A percentile compares a stretch with the other conserved stretches of the same genome.
These are phyloP conservation scores for Candida pseudoglaebosa DNA, from an alignment of 805 yeast species.

Conservation along the genomic window DNA sequence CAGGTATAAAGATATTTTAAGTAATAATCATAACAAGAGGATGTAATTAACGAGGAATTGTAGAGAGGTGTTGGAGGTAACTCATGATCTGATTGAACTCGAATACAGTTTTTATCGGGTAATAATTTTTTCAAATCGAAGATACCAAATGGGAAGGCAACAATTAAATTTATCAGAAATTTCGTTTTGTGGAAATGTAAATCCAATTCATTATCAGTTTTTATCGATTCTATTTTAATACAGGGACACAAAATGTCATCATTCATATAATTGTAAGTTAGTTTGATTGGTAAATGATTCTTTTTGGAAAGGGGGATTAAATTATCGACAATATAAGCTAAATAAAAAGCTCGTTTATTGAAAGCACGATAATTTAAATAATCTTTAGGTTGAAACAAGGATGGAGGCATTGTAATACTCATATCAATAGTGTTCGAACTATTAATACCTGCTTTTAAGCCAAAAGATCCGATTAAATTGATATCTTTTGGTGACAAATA, in stretches of 20 bases:
- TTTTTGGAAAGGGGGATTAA: conserved; percentile 51
- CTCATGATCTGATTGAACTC: conserved; percentile 51
- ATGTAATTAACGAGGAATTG: conserved; percentile 74
- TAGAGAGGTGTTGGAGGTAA: conserved; percentile 81
- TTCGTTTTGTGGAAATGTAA: conserved; percentile 59
- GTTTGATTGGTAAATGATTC: conserved; percentile 56
- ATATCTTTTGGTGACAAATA: conserved; percentile 70
- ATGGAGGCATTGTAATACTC: conserved; percentile 74
- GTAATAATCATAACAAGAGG: conserved; percentile 64
- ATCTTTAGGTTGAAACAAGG: conserved; percentile 79
- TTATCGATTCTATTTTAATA: conserved; percentile 55
- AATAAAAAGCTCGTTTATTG: conserved; percentile 84
- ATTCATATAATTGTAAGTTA: conserved; percentile 62
- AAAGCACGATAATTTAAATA: conserved; percentile 84
- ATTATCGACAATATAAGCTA: conserved; percentile 72
- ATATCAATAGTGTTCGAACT: conserved; percentile 69
- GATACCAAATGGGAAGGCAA: conserved; percentile 65
- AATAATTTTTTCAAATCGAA: conserved; percentile 74
- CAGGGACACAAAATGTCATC: conserved; percentile 78
- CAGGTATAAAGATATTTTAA: conserved; percentile 72
- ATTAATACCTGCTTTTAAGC: conserved; percentile 74
- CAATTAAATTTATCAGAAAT: conserved; percentile 66
- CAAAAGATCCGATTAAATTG: conserved; percentile 84
- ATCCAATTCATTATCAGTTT: conserved; percentile 48
- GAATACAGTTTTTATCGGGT: conserved; percentile 77